Percentiles rank a stretch among this genome's conserved stretches.
Evolutionary conservation across 257 asterid species (phyloP).

Genomic region (Avicennia marina): DNA sequence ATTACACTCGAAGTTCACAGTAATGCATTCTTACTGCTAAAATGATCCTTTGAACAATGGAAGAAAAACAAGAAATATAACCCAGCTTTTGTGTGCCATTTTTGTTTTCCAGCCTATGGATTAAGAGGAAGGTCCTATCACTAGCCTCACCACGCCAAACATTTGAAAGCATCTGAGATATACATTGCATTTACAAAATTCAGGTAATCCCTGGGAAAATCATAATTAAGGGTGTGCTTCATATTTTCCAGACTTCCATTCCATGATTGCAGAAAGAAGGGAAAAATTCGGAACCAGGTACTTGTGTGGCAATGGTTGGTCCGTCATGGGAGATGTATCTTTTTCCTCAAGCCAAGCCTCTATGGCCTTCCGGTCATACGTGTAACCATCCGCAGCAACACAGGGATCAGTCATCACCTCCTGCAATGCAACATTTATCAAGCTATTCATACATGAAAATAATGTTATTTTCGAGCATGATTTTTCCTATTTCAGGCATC

Average conservation of each 20-base stretch:
- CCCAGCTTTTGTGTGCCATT: background rate
- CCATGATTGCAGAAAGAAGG: constrained; percentile 73
- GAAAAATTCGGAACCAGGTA: constrained; percentile 58
- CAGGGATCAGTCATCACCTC: constrained; percentile 79
- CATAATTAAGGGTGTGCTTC: background rate
- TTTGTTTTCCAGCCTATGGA: background rate
- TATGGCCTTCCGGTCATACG: constrained; percentile 64
- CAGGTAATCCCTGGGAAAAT: background rate
- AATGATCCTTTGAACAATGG: too few relatives aligned
- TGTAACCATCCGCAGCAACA: constrained; percentile 93
- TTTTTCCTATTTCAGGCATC: background rate
- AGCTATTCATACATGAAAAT: background rate
- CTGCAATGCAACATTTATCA: constrained; percentile 33
- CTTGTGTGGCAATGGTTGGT: constrained; percentile 50
- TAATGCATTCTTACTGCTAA: background rate
- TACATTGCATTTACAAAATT: background rate
- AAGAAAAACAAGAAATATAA: background rate
- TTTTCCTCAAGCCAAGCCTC: constrained; percentile 60
- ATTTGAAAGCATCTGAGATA: constrained; percentile 10
- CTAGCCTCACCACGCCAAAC: constrained; percentile 13
- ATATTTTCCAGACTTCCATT: constrained; percentile 56
- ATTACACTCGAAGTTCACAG: background rate
- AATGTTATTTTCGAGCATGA: background rate
- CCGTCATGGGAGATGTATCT: constrained; percentile 64
- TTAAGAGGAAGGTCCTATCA: background rate